A percentile compares a stretch with the other conserved stretches of the same genome.
These are phyloP conservation scores for Polyporus arcularius DNA, from an alignment of 768 basidiomycete genomes.

Conservation along the genomic window DNA sequence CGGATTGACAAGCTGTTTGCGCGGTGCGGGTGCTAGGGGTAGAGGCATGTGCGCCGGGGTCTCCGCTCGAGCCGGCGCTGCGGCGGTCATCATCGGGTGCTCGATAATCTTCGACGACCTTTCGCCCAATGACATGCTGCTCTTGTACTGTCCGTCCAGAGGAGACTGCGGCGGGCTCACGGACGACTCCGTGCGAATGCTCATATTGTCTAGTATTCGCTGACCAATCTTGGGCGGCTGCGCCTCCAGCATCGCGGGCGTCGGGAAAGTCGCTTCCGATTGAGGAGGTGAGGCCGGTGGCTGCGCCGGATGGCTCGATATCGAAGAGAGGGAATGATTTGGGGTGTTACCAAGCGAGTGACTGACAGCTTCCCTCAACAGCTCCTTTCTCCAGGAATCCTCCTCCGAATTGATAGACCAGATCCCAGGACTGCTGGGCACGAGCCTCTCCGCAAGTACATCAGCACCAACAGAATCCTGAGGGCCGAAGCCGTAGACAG, in stretches of 20 bases:
- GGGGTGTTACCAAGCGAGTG: slow-evolving; percentile 66
- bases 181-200: neutral
- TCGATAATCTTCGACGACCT: slow-evolving; percentile 6
- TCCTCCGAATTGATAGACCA: slow-evolving; percentile 56
- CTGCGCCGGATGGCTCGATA: slow-evolving; percentile 1
- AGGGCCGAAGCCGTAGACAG: slow-evolving; percentile 70
- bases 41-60: slow-evolving; percentile 61
- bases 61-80: slow-evolving; percentile 55
- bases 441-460: slow-evolving; percentile 71
- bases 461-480: slow-evolving; percentile 76
- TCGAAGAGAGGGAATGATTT: slow-evolving; percentile 40
- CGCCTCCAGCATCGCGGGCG: neutral
- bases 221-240: slow-evolving; percentile 9
- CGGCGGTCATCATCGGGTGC: slow-evolving; percentile 8
- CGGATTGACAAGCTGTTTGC: slow-evolving; percentile 48
- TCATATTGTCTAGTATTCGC: slow-evolving; percentile 14
- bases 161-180: slow-evolving; percentile 5
- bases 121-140: neutral
- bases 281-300: slow-evolving; percentile 17
- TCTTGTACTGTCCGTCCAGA: neutral
- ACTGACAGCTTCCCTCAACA: slow-evolving; percentile 77
- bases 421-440: slow-evolving; percentile 60
- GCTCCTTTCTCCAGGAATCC: slow-evolving; percentile 73
- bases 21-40: slow-evolving; percentile 68
- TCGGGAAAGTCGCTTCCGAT: slow-evolving; percentile 14